Evolutionary conservation across 345 rosid genomes (phyloP), one percentile per base, ranked within the genome.

Genomic region (Rhizophora mangle): DNA sequence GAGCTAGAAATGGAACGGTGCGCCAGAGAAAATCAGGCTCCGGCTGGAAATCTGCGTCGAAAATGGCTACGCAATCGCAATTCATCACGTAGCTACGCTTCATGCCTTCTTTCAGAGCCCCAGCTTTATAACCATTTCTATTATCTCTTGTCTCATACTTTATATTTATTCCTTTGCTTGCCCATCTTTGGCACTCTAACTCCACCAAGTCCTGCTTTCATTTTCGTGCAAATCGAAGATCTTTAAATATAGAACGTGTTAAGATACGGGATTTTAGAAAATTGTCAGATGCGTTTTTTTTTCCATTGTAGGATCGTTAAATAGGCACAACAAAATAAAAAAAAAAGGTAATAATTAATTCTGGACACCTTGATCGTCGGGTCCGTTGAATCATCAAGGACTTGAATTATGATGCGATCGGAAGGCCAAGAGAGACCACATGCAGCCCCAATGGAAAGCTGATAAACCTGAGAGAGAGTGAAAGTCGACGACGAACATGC

Each of bases 381-480:
- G 80, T 92, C 99, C 15, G 99, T 95, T 51, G 99, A 92, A 71
- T 95, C 99, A 58, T 95, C 99, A 39, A 90, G 96, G 67, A 90
- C 96, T 84, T 95, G 99, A 63, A 87, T 81, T 22, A 92, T 76
- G 71, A 95, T 83, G 46, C 98, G 83, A 78, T 90, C 98, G 16
- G 96, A 87, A 19, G 99, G 99, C 99, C 99, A 90, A 0, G 99
- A 92, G 62, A 95, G 96, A 0, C 96, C 96, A 74, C 97, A 94
- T 16, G 97, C 97, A 52, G 98, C 98, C 71, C 98, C 95, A 8
- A 94, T 94, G 1, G 97, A 92, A 7, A 89, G 74, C 66, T 88
- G 96, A 68, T 88, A 92, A 62, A 92, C 97, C 97, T 91, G 78
- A 65, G 80, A 67, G 34, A 13, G 39, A 65, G 78, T 67, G 29